These are phyloP conservation scores for Hypoxylon crocopeplum DNA, from an alignment of 495 filamentous ascomycete genomes.

Conservation along the genomic window DNA sequence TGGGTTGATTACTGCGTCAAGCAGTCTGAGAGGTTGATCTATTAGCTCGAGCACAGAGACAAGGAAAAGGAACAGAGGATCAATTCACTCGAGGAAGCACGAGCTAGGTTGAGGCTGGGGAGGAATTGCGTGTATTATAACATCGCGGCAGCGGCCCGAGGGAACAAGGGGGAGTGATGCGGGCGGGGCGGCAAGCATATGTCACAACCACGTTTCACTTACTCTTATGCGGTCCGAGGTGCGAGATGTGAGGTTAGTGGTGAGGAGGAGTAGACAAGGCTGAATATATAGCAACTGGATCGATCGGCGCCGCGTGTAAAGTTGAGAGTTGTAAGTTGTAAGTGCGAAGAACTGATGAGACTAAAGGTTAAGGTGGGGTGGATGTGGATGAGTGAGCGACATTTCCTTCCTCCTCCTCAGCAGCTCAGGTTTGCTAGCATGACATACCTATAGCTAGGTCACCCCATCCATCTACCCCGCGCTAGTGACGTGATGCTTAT, in stretches of 20 bases:
- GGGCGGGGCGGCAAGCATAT: slow-evolving; percentile 20
- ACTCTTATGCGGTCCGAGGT: slow-evolving; percentile 9
- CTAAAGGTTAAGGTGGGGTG: slow-evolving; percentile 1
- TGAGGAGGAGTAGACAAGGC: slow-evolving; percentile 1
- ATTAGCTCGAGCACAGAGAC: neutral
- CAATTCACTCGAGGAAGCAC: neutral
- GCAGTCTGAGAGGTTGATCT: slow-evolving; percentile 28
- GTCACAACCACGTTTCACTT: slow-evolving; percentile 31
- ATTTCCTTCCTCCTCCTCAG: slow-evolving; percentile 11
- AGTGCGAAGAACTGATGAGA: no score
- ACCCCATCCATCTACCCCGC: slow-evolving; percentile 29
- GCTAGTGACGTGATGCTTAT: slow-evolving; percentile 40
- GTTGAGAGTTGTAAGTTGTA: no score
- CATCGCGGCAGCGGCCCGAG: slow-evolving; percentile 1
- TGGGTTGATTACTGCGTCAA: slow-evolving; percentile 12
- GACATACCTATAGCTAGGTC: no score
- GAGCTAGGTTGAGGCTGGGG: neutral
- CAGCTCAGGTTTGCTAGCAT: no score
- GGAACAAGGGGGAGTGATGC: neutral
- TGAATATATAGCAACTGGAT: slow-evolving; percentile 8
- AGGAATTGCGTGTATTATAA: slow-evolving; percentile 18
- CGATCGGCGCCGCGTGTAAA: no score
- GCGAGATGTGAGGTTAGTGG: neutral
- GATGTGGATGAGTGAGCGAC: slow-evolving; percentile 29
- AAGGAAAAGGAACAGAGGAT: neutral